phyloP scores from a whole-genome alignment of 2,329 filamentous ascomycete genomes.

The Trichophaea hybrida region DNA sequence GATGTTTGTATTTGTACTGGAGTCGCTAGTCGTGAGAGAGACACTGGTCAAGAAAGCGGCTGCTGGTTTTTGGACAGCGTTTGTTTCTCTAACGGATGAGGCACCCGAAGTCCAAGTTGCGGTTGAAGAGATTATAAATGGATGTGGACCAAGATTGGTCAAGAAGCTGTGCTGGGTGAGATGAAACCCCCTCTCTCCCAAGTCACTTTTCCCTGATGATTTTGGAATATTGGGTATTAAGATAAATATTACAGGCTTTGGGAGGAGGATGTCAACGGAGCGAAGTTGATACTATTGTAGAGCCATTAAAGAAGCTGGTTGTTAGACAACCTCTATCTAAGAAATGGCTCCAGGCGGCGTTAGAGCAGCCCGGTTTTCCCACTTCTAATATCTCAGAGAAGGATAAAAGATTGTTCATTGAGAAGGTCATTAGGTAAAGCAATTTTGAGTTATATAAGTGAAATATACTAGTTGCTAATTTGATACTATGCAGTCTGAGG shows the following conservation, averaged over 20 bases:
- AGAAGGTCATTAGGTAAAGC: slow-evolving; percentile 48
- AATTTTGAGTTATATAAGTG: not conserved
- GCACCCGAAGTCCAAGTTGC: slow-evolving; percentile 35
- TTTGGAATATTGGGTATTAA: not conserved
- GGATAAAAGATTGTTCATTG: slow-evolving; percentile 50
- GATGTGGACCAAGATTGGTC: slow-evolving; percentile 26
- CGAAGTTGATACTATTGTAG: slow-evolving; percentile 55
- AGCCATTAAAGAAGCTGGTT: slow-evolving; percentile 56
- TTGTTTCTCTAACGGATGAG: slow-evolving; percentile 35
- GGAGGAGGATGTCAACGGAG: slow-evolving; percentile 54
- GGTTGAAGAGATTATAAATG: slow-evolving; percentile 26
- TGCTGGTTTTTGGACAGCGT: slow-evolving; percentile 57
- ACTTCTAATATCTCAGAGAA: slow-evolving; percentile 43
- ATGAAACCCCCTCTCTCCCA: not conserved
- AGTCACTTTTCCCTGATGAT: not conserved
- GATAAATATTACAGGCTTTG: slow-evolving; percentile 34
- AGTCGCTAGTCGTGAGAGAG: slow-evolving; percentile 55
- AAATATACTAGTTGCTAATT: not conserved
- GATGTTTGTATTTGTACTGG: slow-evolving; percentile 57
- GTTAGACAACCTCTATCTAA: slow-evolving; percentile 42
- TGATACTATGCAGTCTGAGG: slow-evolving; percentile 38
- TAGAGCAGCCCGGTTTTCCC: slow-evolving; percentile 43
- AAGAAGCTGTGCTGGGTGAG: slow-evolving; percentile 26
- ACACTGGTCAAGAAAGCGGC: slow-evolving; percentile 61
- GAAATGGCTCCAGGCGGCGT: slow-evolving; percentile 47